These are phyloP conservation scores for Lasiodiplodia citricola DNA, from an alignment of 2,329 filamentous ascomycete species.

Conservation along the genomic window DNA sequence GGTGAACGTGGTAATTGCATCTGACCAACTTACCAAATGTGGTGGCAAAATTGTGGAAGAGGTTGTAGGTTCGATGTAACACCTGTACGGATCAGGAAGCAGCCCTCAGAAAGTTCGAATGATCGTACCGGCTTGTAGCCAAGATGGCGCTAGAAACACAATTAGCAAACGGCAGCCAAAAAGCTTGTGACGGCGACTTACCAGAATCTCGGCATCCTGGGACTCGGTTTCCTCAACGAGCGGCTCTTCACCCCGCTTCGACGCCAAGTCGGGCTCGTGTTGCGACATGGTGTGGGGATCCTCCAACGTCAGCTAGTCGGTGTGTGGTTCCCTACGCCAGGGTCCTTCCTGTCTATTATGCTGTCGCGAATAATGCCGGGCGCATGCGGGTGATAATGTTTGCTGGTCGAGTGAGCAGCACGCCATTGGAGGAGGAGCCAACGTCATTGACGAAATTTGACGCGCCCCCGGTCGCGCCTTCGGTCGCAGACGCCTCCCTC, in stretches of 20 bases:
- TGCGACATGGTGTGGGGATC: constrained; percentile 2
- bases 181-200: not conserved
- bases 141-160: not conserved
- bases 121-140: constrained; percentile 20
- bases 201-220: constrained; percentile 19
- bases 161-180: not conserved
- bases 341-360: not conserved
- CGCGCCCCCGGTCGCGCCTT: constrained; percentile 10
- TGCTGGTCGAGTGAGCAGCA: not conserved
- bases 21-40: constrained; percentile 2
- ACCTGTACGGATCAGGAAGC: not conserved
- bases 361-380: not conserved
- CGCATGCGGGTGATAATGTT: not conserved
- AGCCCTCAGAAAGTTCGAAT: not conserved
- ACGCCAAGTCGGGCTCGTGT: not conserved
- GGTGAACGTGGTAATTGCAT: rapidly evolving
- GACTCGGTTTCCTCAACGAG: constrained; percentile 7
- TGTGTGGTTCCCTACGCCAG: no score
- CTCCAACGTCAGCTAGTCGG: not conserved
- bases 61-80: constrained; percentile 20
- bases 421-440: not conserved
- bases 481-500: not conserved
- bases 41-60: constrained; percentile 23
- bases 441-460: constrained; percentile 12
- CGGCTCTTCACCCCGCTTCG: constrained; percentile 8